phyloP scores from a whole-genome alignment of 129 eudicot species.

The Silybum marianum region DNA sequence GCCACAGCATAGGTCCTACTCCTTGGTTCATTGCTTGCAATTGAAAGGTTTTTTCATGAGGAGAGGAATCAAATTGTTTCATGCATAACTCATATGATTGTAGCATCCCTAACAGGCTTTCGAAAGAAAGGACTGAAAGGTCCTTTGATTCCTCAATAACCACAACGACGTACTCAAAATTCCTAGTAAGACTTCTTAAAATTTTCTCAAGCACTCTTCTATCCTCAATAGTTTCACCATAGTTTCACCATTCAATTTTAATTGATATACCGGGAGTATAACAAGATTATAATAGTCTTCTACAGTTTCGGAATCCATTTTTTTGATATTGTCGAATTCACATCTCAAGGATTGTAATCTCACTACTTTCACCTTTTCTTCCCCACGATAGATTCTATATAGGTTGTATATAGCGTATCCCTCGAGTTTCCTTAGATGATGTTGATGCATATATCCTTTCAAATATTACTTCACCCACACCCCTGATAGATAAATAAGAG shows the following conservation, averaged over 20 bases:
- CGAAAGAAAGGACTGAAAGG: not conserved
- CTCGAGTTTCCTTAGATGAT: not conserved
- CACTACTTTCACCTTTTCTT: not conserved
- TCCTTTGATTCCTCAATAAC: slow-evolving; percentile 17
- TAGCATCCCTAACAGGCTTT: slow-evolving; percentile 6
- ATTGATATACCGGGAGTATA: not conserved
- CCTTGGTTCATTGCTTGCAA: too few species aligned
- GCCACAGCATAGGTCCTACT: too few species aligned
- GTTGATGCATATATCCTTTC: not conserved
- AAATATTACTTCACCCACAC: not conserved
- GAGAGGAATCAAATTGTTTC: not conserved
- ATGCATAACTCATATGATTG: slow-evolving; percentile 19
- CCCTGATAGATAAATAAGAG: not conserved
- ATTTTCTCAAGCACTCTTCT: not conserved
- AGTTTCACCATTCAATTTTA: slow-evolving; percentile 11
- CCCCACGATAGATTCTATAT: not conserved
- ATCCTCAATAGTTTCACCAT: not conserved
- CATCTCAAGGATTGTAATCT: not conserved
- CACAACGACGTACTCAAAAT: not conserved
- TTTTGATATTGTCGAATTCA: not conserved
- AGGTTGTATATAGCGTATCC: too few species aligned
- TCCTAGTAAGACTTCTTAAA: not conserved
- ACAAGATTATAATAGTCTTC: not conserved
- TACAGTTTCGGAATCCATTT: not conserved
- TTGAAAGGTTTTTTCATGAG: too few species aligned